A percentile compares a stretch with the other conserved stretches of the same genome.
phyloP scores from a whole-genome alignment of 2,329 filamentous ascomycete genomes.

The Fusarium xylarioides region DNA sequence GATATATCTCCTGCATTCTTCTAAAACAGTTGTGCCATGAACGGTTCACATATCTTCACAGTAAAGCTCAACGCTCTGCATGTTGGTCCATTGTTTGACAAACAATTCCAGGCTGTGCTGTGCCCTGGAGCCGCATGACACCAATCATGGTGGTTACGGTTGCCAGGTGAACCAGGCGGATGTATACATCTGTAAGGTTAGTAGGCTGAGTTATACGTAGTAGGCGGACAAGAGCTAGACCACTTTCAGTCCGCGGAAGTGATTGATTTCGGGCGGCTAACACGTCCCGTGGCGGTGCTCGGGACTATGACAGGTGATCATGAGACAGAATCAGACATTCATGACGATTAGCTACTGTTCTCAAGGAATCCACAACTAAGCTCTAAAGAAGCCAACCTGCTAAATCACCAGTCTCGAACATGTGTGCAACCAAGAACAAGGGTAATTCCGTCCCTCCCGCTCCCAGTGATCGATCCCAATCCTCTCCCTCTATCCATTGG shows the following conservation, averaged over 20 bases:
- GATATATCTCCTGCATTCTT: slow-evolving; percentile 3
- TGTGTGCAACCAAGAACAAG: neutral
- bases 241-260: neutral
- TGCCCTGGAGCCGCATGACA: slow-evolving; percentile 6
- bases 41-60: neutral
- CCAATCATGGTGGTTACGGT: slow-evolving; percentile 8
- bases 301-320: neutral
- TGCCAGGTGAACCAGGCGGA: slow-evolving; percentile 35
- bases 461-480: neutral
- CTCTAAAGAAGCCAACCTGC: neutral
- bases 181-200: neutral
- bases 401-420: neutral
- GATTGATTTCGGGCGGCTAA: neutral
- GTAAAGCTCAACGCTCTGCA: neutral
- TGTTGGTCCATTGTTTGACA: neutral
- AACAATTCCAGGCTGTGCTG: slow-evolving; percentile 10
- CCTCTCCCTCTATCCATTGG: neutral
- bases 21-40: neutral
- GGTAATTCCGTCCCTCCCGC: slow-evolving; percentile 16
- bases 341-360: neutral
- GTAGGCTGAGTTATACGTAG: too few relatives aligned
- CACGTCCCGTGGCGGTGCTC: neutral
- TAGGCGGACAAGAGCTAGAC: neutral
- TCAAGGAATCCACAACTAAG: neutral
- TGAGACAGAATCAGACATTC: neutral